These are phyloP conservation scores for Corylus heterophylla DNA, from an alignment of 306 rosid species.

Conservation along the genomic window DNA sequence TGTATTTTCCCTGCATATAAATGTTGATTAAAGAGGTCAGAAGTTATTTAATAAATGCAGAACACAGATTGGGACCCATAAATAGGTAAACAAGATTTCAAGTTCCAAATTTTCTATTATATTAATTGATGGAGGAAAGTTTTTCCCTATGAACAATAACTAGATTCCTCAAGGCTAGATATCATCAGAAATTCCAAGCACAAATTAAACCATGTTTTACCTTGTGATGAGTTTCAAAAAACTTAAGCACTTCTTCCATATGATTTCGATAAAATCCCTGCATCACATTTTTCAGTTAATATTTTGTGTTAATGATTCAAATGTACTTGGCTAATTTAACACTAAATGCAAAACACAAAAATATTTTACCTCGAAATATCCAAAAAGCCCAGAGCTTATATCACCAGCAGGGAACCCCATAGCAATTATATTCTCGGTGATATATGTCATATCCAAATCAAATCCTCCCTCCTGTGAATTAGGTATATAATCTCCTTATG, in stretches of 20 bases:
- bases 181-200: slow-evolving; percentile 11
- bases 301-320: slow-evolving; percentile 24
- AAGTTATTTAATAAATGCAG: slow-evolving; percentile 11
- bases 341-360: slow-evolving; percentile 21
- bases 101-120: not conserved
- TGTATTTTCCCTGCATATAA: slow-evolving; percentile 76
- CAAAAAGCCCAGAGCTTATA: slow-evolving; percentile 83
- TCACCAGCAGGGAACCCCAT: slow-evolving; percentile 98
- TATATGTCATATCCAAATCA: slow-evolving; percentile 89
- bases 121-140: not conserved
- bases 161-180: not conserved
- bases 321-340: slow-evolving; percentile 23
- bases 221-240: slow-evolving; percentile 87
- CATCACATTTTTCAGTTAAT: slow-evolving; percentile 38
- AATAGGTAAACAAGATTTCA: slow-evolving; percentile 1
- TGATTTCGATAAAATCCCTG: slow-evolving; percentile 97
- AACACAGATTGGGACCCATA: not conserved
- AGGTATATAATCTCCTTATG: not conserved
- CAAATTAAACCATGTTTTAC: slow-evolving; percentile 32
- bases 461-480: slow-evolving; percentile 76
- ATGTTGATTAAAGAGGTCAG: slow-evolving; percentile 27
- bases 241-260: slow-evolving; percentile 91
- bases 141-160: not conserved
- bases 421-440: slow-evolving; percentile 85
- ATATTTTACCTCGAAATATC: slow-evolving; percentile 76